phyloP scores from a whole-genome alignment of 306 rosid genomes.

The Malus orientalis region DNA sequence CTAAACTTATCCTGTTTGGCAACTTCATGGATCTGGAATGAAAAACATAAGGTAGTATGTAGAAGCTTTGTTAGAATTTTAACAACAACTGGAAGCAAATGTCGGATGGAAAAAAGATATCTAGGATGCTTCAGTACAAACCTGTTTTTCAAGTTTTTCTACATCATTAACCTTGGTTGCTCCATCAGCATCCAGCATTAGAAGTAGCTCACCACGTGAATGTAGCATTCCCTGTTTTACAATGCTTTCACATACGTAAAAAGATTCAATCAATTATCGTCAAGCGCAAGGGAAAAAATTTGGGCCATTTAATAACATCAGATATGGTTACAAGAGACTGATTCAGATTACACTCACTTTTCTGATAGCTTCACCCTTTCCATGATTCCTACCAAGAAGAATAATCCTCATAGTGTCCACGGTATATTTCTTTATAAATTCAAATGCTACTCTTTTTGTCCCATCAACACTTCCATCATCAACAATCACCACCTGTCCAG shows the following conservation, averaged over 20 bases:
- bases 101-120: neutral
- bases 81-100: slow-evolving; percentile 4
- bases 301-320: slow-evolving; percentile 6
- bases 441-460: slow-evolving; percentile 81
- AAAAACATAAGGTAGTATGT: slow-evolving; percentile 7
- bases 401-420: slow-evolving; percentile 80
- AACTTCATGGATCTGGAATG: slow-evolving; percentile 53
- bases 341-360: slow-evolving; percentile 72
- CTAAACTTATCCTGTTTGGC: slow-evolving; percentile 39
- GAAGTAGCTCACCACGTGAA: slow-evolving; percentile 93
- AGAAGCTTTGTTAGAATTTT: slow-evolving; percentile 10
- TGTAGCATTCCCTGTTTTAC: slow-evolving; percentile 96
- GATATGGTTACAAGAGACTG: slow-evolving; percentile 2
- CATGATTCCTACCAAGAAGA: slow-evolving; percentile 86
- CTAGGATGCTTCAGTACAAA: slow-evolving; percentile 13
- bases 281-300: neutral
- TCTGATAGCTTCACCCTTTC: slow-evolving; percentile 97
- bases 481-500: slow-evolving; percentile 66
- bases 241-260: slow-evolving; percentile 73
- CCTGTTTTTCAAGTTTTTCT: slow-evolving; percentile 93
- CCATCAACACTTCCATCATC: slow-evolving; percentile 95
- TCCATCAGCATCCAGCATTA: slow-evolving; percentile 99
- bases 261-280: slow-evolving; percentile 51
- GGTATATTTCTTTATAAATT: slow-evolving; percentile 67
- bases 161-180: slow-evolving; percentile 81